Evolutionary conservation across 2,329 filamentous ascomycete species (phyloP).

Genomic region (Aspergillus sp.): DNA sequence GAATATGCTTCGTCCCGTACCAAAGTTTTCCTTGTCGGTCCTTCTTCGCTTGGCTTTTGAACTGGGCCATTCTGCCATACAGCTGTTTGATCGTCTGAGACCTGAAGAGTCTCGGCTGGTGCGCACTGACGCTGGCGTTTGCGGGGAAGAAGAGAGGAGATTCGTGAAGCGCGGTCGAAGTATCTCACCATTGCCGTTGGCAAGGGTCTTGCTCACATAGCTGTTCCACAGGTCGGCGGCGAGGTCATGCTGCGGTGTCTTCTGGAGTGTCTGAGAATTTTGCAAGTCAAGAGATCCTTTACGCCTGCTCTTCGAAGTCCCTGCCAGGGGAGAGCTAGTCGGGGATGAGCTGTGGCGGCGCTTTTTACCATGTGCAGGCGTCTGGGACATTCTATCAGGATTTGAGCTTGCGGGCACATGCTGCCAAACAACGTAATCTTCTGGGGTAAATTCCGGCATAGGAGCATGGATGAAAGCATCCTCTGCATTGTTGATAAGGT

Average conservation of each 20-base stretch:
- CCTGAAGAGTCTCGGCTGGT: conserved; percentile 49
- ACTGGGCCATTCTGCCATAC: conserved; percentile 68
- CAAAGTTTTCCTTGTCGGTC: conserved; percentile 51
- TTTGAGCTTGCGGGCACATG: conserved; percentile 48
- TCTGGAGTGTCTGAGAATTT: conserved; percentile 60
- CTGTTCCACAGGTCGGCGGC: conserved; percentile 76
- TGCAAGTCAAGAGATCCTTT: conserved; percentile 58
- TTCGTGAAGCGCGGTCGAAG: conserved; percentile 63
- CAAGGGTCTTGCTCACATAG: conserved; percentile 60
- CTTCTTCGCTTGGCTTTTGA: conserved; percentile 65
- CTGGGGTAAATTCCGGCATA: conserved; percentile 55
- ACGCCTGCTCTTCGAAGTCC: conserved; percentile 39
- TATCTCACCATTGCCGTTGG: conserved; percentile 49
- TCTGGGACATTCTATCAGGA: conserved; percentile 50
- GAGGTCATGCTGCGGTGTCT: conserved; percentile 70
- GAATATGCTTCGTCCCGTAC: conserved; percentile 51
- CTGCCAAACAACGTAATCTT: conserved; percentile 64
- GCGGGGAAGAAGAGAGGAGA: conserved; percentile 70
- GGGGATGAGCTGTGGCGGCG: conserved; percentile 75
- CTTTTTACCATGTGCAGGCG: conserved; percentile 58
- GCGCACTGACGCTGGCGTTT: conserved; percentile 56
- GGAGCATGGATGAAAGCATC: conserved; percentile 54
- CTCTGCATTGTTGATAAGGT: conserved; percentile 63
- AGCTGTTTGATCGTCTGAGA: conserved; percentile 68
- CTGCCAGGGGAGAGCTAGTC: conserved; percentile 63